Evolutionary conservation across 495 filamentous ascomycete species (phyloP).

Genomic region (Penicillium bialowiezense): DNA sequence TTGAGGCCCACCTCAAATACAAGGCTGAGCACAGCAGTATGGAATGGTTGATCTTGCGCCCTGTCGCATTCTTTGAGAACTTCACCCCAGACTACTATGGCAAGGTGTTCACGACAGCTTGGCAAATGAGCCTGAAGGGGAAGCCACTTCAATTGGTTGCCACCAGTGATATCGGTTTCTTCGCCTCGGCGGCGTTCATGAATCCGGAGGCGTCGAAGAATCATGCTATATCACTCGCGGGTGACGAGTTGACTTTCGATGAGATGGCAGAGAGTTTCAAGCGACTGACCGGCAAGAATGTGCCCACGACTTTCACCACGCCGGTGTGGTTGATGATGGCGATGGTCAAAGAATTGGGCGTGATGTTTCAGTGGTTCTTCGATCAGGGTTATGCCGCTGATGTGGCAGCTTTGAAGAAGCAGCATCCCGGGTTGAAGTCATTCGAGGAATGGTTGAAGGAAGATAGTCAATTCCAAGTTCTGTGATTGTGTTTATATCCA

Average conservation of each 20-base stretch:
- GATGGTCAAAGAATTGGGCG: constrained; percentile 49
- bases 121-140: constrained; percentile 43
- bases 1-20: constrained; percentile 60
- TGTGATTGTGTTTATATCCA: no score
- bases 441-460: constrained; percentile 61
- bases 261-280: constrained; percentile 50
- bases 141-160: constrained; percentile 59
- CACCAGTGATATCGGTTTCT: constrained; percentile 59
- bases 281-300: constrained; percentile 40
- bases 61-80: constrained; percentile 68
- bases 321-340: constrained; percentile 39
- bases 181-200: constrained; percentile 61
- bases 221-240: constrained; percentile 51
- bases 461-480: constrained; percentile 45
- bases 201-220: constrained; percentile 44
- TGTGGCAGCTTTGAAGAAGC: constrained; percentile 48
- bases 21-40: constrained; percentile 37
- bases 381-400: constrained; percentile 59
- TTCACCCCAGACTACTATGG: constrained; percentile 54
- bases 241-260: constrained; percentile 55
- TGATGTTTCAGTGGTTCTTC: constrained; percentile 65
- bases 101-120: constrained; percentile 55
- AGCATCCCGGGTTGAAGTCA: constrained; percentile 52
- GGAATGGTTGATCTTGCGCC: constrained; percentile 61
- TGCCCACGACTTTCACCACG: constrained; percentile 50